Percentiles rank a stretch among this genome's conserved stretches.
Conservation (phyloP, 1,139 yeast genomes). For the Geotrichum citri-aurantii region DNA sequence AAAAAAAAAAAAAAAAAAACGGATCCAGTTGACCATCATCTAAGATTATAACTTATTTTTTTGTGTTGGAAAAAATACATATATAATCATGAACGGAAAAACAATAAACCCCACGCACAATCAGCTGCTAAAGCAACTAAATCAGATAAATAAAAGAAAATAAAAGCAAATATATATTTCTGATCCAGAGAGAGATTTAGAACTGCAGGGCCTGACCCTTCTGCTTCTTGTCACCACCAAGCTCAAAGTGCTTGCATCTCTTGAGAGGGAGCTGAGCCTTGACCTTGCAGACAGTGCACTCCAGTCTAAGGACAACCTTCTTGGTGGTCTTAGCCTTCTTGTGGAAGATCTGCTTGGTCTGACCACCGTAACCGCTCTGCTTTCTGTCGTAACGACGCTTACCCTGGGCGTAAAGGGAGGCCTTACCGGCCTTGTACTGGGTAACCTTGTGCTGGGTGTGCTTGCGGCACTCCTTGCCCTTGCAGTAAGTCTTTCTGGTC, state of each 20-base stretch:
- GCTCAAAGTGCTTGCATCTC: conserved; percentile 99
- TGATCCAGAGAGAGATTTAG: conserved; percentile 38
- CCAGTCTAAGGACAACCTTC: conserved; percentile 99
- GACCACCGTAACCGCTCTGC: conserved; percentile 99
- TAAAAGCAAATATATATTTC: background rate
- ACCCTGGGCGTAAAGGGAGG: conserved; percentile 99
- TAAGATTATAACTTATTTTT: background rate
- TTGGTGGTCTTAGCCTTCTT: conserved; percentile 99
- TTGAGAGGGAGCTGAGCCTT: conserved; percentile 96
- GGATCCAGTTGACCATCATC: background rate
- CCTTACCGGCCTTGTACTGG: conserved; percentile 99
- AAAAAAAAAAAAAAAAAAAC: too few species aligned
- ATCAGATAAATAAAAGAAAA: background rate
- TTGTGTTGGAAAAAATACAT: background rate
- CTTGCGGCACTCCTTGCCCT: conserved; percentile 98
- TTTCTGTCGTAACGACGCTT: conserved; percentile 99
- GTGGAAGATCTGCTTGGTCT: conserved; percentile 99
- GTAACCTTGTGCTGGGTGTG: conserved; percentile 99
- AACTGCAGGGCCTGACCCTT: conserved; percentile 98
- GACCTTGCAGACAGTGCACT: conserved; percentile 98
- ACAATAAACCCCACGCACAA: background rate
- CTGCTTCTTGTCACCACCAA: conserved; percentile 99
- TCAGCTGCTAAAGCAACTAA: background rate
- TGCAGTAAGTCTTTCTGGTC: conserved; percentile 99
- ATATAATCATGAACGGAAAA: background rate